Evolutionary conservation across 371 early-diverging fungal species (phyloP).

Genomic region (Capniomyces stellatus): DNA sequence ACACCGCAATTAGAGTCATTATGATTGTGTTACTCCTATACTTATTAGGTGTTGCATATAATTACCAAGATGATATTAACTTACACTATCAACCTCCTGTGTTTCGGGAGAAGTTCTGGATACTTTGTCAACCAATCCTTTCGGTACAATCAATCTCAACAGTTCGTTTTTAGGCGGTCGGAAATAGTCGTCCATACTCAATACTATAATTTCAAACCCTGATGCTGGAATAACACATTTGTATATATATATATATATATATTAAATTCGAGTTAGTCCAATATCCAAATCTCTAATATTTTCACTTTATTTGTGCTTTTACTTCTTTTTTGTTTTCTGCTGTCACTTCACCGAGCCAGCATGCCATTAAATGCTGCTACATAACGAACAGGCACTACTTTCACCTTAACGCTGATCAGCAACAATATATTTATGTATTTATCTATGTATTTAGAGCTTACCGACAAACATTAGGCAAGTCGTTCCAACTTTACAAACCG

Average conservation of each 20-base stretch:
- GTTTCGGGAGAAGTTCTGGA: background rate
- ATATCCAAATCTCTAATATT: too few relatives aligned
- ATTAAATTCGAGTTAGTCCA: background rate
- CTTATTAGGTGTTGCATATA: background rate
- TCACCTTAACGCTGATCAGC: too few relatives aligned
- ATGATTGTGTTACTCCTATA: too few relatives aligned
- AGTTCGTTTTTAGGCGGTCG: background rate
- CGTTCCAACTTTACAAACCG: background rate
- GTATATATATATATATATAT: background rate
- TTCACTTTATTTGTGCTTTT: too few relatives aligned
- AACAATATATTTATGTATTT: background rate
- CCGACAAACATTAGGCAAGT: background rate
- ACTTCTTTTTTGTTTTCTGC: too few relatives aligned
- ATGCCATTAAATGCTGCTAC: too few relatives aligned
- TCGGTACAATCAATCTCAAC: background rate
- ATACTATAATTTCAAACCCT: conserved; percentile 1
- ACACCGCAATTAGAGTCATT: too few relatives aligned
- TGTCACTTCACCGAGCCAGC: too few relatives aligned
- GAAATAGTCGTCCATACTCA: background rate
- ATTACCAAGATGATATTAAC: background rate
- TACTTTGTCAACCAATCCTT: too few relatives aligned
- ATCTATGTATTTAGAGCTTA: background rate
- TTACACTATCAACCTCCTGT: background rate
- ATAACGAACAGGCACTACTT: too few relatives aligned
- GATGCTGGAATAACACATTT: background rate